Evolutionary conservation across 169 alveolate species (phyloP).

Genomic region (Eimeria maxima): DNA sequence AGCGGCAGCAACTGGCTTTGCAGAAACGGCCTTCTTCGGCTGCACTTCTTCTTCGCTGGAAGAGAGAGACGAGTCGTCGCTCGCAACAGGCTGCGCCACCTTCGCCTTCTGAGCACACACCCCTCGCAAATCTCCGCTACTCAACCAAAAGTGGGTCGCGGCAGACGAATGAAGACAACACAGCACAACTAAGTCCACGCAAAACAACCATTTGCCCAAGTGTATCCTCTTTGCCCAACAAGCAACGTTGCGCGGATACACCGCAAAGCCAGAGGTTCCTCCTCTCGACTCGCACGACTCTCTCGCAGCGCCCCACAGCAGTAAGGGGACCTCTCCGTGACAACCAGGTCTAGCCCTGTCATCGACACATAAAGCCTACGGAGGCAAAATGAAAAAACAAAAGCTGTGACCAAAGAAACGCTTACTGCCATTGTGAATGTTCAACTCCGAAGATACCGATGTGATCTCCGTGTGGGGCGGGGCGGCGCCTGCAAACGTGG

Average conservation of each 20-base stretch:
- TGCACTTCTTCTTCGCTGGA: constrained; percentile 74
- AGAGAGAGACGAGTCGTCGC: constrained; percentile 66
- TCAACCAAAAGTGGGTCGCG: no score
- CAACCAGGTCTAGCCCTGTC: not conserved
- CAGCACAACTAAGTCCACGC: not conserved
- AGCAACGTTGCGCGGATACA: not conserved
- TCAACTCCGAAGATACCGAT: not conserved
- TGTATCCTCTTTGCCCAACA: no score
- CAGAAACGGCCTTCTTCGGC: constrained; percentile 45
- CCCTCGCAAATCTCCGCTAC: not conserved
- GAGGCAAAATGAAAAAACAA: not conserved
- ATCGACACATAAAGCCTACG: not conserved
- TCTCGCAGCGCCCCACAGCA: constrained; percentile 11
- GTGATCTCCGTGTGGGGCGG: constrained; percentile 58
- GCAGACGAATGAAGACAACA: not conserved
- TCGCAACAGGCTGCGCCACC: constrained; percentile 66
- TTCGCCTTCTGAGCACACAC: constrained; percentile 56
- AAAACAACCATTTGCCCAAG: not conserved
- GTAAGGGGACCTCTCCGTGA: not conserved
- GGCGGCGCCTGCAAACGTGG: constrained; percentile 45
- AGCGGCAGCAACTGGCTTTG: not conserved
- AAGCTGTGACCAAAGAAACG: not conserved
- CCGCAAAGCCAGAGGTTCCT: not conserved
- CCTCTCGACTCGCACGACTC: not conserved
- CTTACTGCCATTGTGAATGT: constrained; percentile 65